Percentiles rank a stretch among this genome's conserved stretches.
Conservation (phyloP, 192 early-diverging fungal species). For the Backusella westeae region DNA sequence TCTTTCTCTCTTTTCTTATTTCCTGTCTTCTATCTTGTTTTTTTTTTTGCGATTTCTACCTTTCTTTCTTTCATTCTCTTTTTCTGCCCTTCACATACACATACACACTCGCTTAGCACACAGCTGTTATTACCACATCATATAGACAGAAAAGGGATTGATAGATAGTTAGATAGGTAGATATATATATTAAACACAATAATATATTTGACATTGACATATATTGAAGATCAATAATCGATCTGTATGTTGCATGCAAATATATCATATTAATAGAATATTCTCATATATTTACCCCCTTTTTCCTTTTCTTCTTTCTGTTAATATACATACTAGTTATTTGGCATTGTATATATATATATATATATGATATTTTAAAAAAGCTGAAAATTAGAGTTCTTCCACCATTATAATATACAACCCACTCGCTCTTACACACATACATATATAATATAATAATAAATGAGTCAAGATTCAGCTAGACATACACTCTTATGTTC, state of each 20-base stretch:
- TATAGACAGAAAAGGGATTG: not conserved
- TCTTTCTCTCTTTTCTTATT: not conserved
- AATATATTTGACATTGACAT: not conserved
- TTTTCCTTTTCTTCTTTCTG: not conserved
- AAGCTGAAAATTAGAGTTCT: slow-evolving; percentile 2
- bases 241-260: not conserved
- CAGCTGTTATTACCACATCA: not conserved
- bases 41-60: not conserved
- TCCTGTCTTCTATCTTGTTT: not conserved
- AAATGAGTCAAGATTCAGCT: slow-evolving; percentile 6
- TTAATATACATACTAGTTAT: not conserved
- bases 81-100: not conserved
- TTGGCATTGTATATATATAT: not conserved
- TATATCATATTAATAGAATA: not conserved
- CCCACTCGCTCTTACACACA: not conserved
- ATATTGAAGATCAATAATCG: not conserved
- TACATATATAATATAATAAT: not conserved
- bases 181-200: not conserved
- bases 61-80: not conserved
- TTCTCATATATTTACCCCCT: not conserved
- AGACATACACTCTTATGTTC: slow-evolving; percentile 10
- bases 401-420: not conserved
- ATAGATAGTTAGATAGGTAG: not conserved
- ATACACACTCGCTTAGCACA: not conserved
- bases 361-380: slow-evolving; percentile 1